These are phyloP conservation scores for Tetrahymena malaccensis DNA, from an alignment of 73 alveolate genomes.

Conservation along the genomic window DNA sequence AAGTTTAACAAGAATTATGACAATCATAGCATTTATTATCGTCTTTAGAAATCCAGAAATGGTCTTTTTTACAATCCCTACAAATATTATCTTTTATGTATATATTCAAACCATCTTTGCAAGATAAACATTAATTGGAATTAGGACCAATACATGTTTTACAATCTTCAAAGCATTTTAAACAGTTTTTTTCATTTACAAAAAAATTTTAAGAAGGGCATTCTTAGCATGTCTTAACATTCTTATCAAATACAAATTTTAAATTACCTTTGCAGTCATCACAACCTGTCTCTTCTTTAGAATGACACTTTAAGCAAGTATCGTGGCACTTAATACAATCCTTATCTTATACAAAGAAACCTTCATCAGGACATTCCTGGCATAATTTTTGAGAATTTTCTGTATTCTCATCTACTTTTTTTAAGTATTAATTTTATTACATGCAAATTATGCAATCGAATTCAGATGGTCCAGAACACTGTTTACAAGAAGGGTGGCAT, in stretches of 20 bases:
- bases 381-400: not conserved
- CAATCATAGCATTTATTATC: not conserved
- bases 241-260: not conserved
- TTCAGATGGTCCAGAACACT: not conserved
- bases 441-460: not conserved
- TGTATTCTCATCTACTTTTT: not conserved
- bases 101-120: not conserved
- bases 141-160: not conserved
- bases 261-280: not conserved
- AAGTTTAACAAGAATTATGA: not conserved
- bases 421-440: not conserved
- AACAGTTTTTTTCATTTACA: not conserved
- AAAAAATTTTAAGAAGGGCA: not conserved
- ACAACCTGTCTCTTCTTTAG: not conserved
- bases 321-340: not conserved
- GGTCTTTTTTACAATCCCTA: not conserved
- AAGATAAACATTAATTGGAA: not conserved
- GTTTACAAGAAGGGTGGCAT: not conserved
- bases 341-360: not conserved
- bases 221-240: not conserved
- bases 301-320: not conserved
- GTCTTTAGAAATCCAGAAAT: not conserved
- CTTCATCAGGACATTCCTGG: not conserved
- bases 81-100: not conserved
- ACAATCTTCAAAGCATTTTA: not conserved